Conservation (phyloP, 2,329 filamentous ascomycete genomes). For the Furcasterigmium sp. region DNA sequence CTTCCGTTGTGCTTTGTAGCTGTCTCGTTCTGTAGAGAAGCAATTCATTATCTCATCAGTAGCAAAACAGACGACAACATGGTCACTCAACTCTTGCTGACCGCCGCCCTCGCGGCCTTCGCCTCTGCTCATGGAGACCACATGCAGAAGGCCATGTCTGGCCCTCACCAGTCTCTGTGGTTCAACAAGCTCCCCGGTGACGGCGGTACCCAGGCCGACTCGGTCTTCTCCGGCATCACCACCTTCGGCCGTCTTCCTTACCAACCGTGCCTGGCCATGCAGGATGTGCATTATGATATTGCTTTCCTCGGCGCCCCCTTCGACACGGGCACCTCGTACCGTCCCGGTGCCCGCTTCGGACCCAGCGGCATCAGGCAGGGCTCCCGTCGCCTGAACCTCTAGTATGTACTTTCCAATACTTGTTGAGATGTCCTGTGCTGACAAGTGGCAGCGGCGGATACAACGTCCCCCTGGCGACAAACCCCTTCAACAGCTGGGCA, state of each 20-base stretch:
- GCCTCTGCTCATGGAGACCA: conserved; percentile 55
- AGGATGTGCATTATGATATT: conserved; percentile 72
- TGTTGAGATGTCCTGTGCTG: conserved; percentile 18
- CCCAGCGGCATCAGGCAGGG: conserved; percentile 82
- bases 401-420: conserved; percentile 43
- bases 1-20: no score
- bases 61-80: conserved; percentile 13
- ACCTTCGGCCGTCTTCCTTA: conserved; percentile 80
- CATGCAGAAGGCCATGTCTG: conserved; percentile 54
- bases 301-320: conserved; percentile 83
- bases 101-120: conserved; percentile 39
- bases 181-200: conserved; percentile 80
- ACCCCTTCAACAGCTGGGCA: conserved; percentile 78
- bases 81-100: conserved; percentile 22
- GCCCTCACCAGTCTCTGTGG: conserved; percentile 72
- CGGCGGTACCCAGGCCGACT: conserved; percentile 81
- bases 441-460: conserved; percentile 68
- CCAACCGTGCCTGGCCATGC: conserved; percentile 66
- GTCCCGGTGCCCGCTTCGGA: conserved; percentile 78
- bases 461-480: conserved; percentile 74
- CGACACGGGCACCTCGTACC: conserved; percentile 80
- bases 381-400: conserved; percentile 79
- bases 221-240: conserved; percentile 82
- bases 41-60: no score
- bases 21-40: no score